Evolutionary conservation across 1,284 basidiomycete genomes (phyloP).

Genomic region (Amylostereum areolatum): DNA sequence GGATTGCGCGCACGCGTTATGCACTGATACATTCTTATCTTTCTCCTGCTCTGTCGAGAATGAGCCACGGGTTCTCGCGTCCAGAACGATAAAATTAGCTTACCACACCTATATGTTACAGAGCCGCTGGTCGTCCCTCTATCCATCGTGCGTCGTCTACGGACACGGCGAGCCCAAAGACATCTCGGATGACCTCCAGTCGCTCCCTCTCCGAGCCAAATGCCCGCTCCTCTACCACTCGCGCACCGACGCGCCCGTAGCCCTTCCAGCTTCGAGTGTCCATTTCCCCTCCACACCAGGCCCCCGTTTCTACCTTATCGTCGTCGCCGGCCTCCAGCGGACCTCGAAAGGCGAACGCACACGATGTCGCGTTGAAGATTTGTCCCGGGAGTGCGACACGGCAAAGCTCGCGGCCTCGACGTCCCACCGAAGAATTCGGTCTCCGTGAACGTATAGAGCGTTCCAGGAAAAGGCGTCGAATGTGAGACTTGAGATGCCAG

Average conservation of each 20-base stretch:
- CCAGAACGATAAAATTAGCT: not conserved
- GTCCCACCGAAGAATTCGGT: constrained; percentile 28
- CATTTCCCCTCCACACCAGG: constrained; percentile 21
- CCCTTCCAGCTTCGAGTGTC: constrained; percentile 21
- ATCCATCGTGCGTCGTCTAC: constrained; percentile 20
- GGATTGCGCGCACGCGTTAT: not conserved
- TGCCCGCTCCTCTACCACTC: constrained; percentile 18
- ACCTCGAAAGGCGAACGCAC: constrained; percentile 9
- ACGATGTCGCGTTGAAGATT: constrained; percentile 27
- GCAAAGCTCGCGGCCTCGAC: constrained; percentile 23
- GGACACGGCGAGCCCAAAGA: constrained; percentile 24
- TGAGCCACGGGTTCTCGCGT: not conserved
- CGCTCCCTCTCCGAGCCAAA: constrained; percentile 26
- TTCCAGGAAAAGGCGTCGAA: constrained; percentile 17
- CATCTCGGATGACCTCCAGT: constrained; percentile 23
- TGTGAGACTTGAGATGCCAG: constrained; percentile 29
- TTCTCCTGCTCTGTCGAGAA: not conserved
- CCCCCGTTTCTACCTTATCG: constrained; percentile 15
- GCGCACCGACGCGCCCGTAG: constrained; percentile 21
- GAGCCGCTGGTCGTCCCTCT: constrained; percentile 12
- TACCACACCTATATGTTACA: not conserved
- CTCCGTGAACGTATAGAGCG: constrained; percentile 29
- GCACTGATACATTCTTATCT: not conserved
- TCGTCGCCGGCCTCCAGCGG: not conserved
- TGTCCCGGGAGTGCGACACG: constrained; percentile 19